Percentiles rank a stretch among this genome's conserved stretches.
Conservation (phyloP, 2,329 filamentous ascomycete genomes). For the Pseudophaeomoniella oleicola region DNA sequence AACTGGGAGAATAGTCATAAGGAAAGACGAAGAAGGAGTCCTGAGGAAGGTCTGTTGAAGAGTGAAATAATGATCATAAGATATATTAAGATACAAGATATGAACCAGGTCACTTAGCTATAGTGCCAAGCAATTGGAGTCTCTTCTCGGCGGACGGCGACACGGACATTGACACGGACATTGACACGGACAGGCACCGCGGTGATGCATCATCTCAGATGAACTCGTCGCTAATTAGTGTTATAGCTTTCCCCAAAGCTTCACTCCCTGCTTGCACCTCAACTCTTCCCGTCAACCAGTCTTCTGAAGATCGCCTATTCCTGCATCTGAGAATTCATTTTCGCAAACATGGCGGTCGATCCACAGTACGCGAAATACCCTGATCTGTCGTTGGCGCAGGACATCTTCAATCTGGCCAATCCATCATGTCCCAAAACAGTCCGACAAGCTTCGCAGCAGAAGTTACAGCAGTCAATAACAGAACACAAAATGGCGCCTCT, state of each 20-base stretch:
- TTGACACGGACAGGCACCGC: too few relatives aligned
- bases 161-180: too few relatives aligned
- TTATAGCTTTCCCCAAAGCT: background rate
- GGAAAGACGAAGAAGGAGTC: too few relatives aligned
- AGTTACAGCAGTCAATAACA: conserved; percentile 48
- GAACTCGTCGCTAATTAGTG: too few relatives aligned
- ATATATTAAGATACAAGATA: too few relatives aligned
- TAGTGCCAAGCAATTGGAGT: too few relatives aligned
- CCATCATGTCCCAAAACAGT: conserved; percentile 34
- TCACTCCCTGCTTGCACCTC: background rate
- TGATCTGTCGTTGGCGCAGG: conserved; percentile 48
- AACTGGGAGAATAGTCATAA: too few relatives aligned
- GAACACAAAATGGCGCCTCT: conserved; percentile 54
- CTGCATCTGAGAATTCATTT: background rate
- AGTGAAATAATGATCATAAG: too few relatives aligned
- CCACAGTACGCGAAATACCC: conserved; percentile 52
- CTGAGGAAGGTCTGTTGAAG: too few relatives aligned
- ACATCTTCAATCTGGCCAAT: conserved; percentile 54
- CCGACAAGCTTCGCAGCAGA: conserved; percentile 43
- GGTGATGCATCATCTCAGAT: too few relatives aligned
- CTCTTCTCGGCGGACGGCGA: too few relatives aligned
- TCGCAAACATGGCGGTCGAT: conserved; percentile 43
- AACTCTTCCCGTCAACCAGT: background rate
- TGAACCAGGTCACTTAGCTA: too few relatives aligned
- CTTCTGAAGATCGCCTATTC: background rate